Evolutionary conservation across 768 basidiomycete species (phyloP).

Genomic region (Chalciporus piperatus): DNA sequence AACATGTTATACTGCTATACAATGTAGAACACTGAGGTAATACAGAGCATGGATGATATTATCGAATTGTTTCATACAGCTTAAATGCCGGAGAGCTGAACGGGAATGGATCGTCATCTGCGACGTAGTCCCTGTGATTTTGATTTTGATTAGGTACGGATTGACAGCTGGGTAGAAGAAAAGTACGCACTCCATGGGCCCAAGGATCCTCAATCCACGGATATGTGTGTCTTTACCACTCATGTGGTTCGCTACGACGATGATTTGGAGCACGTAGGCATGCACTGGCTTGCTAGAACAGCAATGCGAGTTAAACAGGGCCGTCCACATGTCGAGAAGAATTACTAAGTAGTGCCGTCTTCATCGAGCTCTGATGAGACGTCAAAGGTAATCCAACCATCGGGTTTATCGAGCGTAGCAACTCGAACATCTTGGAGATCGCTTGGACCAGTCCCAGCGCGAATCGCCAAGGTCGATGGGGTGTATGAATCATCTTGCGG

Average conservation of each 20-base stretch:
- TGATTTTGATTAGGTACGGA: conserved; percentile 2
- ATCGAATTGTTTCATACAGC: conserved; percentile 80
- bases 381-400: conserved; percentile 91
- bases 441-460: conserved; percentile 86
- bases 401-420: conserved; percentile 84
- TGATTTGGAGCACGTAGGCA: conserved; percentile 87
- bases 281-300: conserved; percentile 73
- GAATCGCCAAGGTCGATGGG: conserved; percentile 84
- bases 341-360: conserved; percentile 77
- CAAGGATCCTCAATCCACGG: conserved; percentile 83
- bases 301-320: background rate
- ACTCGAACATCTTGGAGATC: conserved; percentile 91
- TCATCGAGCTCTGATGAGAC: conserved; percentile 77
- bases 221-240: conserved; percentile 99
- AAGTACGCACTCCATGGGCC: conserved; percentile 68
- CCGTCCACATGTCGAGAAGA: conserved; percentile 6
- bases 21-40: conserved; percentile 28
- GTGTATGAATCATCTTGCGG: conserved; percentile 95
- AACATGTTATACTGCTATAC: conserved; percentile 10
- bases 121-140: conserved; percentile 37
- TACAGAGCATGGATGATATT: conserved; percentile 19
- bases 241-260: conserved; percentile 92
- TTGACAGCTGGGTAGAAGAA: background rate
- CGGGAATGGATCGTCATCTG: conserved; percentile 69
- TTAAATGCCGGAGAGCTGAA: conserved; percentile 65